A percentile compares a stretch with the other conserved stretches of the same genome.
Conservation (phyloP, 2,329 filamentous ascomycete species). For the Trichoderma harzianum region DNA sequence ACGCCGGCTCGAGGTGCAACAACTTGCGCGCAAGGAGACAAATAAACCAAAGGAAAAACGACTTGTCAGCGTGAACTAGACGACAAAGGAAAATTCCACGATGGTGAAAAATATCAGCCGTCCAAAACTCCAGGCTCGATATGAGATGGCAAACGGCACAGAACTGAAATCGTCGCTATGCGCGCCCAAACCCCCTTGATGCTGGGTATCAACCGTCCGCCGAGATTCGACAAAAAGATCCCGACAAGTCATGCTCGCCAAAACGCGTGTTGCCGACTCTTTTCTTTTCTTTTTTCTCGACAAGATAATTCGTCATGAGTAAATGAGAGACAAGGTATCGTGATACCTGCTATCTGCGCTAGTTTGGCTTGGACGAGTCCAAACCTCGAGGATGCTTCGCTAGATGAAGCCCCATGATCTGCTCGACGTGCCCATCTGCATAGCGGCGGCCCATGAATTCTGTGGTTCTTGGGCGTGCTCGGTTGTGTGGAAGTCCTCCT, state of each 20-base stretch:
- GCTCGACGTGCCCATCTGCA: slow-evolving; percentile 27
- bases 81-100: slow-evolving; percentile 10
- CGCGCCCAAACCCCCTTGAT: slow-evolving; percentile 5
- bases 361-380: background rate
- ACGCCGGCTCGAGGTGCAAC: slow-evolving; percentile 19
- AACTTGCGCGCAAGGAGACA: background rate
- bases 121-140: slow-evolving; percentile 21
- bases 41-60: background rate
- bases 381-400: background rate
- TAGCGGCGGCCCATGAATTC: slow-evolving; percentile 38
- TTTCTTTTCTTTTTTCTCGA: background rate
- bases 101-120: slow-evolving; percentile 4
- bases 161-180: slow-evolving; percentile 14
- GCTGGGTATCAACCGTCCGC: slow-evolving; percentile 11
- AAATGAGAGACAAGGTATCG: slow-evolving; percentile 13
- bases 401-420: slow-evolving; percentile 35
- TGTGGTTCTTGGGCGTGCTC: slow-evolving; percentile 38
- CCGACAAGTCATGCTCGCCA: background rate
- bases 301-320: slow-evolving; percentile 3
- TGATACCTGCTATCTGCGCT: background rate
- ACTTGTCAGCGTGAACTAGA: slow-evolving; percentile 2
- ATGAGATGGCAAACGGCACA: slow-evolving; percentile 7
- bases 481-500: slow-evolving; percentile 42
- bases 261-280: background rate
- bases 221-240: slow-evolving; percentile 12